Evolutionary conservation across 805 yeast genomes (phyloP), one percentile per base, ranked within the genome.

Genomic region (Nakazawaea holstii): DNA sequence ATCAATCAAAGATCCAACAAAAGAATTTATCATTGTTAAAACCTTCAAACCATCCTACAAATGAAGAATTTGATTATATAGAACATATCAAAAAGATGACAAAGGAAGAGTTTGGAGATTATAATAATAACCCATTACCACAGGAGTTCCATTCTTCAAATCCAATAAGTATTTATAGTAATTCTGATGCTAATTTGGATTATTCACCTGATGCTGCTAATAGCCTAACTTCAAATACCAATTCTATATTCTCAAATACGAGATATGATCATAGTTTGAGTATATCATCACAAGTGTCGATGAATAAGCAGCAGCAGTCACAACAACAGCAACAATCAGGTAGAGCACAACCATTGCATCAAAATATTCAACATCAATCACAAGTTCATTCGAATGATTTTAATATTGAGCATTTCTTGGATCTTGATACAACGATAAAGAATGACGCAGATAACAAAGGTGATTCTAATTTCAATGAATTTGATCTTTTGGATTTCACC

Each of bases 1-100:
- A 35, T 35, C 11, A 40, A 45, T 10, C 45, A 53, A 17, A 48
- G 40, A 42, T 54, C 48, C 40, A 56, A 54, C 38, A 42, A 54
- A 13, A 47, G 56, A 38, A 55, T 46, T 27, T 50, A 55, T 3
- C 56, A 49, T 13, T 44, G 24, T 32, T 48, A 50, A 30, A 51
- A 52, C n/a, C 41, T n/a, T 20, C 43, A 32, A 43, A 43, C 48
- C 56, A n/a, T 57, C 60, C 20, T 55, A 55, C 43, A 20, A 46
- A 52, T 31, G 52, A 47, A 24, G 59, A 58, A 41, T 65, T 66
- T 44, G 69, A 66, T 49, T 66, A 66, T 49, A 63, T 66, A 27
- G 68, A 64, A 44, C 70, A 66, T 50, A 66, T 66, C 37, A 57
- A 67, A 49, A 55, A 60, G 41, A 64, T 65, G 36, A 64, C 70